Evolutionary conservation across 2,329 filamentous ascomycete species (phyloP), one percentile per base, ranked within the genome.

Genomic region (Juglanconis oblonga): DNA sequence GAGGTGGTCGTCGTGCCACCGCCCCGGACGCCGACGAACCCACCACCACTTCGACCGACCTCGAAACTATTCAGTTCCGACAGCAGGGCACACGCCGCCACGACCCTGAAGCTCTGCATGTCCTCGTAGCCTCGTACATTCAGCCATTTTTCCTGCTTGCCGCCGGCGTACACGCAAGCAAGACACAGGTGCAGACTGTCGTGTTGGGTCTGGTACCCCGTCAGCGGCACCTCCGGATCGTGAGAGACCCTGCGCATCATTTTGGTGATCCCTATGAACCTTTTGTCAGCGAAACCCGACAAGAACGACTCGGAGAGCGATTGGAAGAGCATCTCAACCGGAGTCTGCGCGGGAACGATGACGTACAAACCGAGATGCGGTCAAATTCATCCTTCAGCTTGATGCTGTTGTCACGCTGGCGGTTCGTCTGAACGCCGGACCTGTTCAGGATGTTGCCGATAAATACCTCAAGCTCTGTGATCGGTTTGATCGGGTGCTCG

Each of bases 391-490:
- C 81, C 56, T 77, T 79, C 24, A 85, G 74, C 64, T 79, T 80
- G 51, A 76, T 71, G 2, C 81, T 84, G 2, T 74, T 73, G 51
- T 85, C 82, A 3, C 81, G 77, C 64, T 85, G 80, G 2, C 80
- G 77, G 9, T 72, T 71, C 0, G 77, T 82, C 68, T 82, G 82
- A 0, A 72, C 65, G 0, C 81, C 81, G 0, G 69, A 71, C 62
- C 77, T 80, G 69, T 81, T 84, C 45, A 83, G 69, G n/a, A 85
- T 78, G n/a, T 75, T 77, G 8, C 82, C 83, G 31, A 81, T 81
- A 56, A 84, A 84, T 0, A 82, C 80, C 61, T 85, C 83, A 0
- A 81, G 70, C 65, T 85, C 83, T 0, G 70, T 76, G 7, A 85
- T 70, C 0, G 72, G 70, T 17, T 69, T 68, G 6, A 73, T 72